Evolutionary conservation across 192 early-diverging fungal species (phyloP), one percentile per base, ranked within the genome.

Genomic region (Backusella circina): DNA sequence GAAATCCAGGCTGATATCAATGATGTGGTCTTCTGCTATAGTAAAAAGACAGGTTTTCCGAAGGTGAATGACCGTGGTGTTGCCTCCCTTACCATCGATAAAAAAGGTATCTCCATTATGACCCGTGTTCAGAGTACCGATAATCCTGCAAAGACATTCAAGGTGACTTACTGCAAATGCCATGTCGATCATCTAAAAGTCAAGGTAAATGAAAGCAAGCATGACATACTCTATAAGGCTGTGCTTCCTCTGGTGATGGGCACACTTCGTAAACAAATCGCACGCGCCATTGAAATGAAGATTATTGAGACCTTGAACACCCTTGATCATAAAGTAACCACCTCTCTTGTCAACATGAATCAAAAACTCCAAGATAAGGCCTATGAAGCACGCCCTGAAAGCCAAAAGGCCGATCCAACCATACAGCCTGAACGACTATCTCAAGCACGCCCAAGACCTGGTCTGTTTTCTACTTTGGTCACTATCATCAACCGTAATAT

Each of bases 11-110:
- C 80, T 31, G 78, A 75, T 12, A 68, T 82, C 16, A 70, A 81
- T 26, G 57, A 80, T 41, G 84, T 85, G 21, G 75, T 82, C 35
- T 85, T 80, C 30, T 80, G 76, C 13, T 73, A 80, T 74, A 80
- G 74, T 64, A 82, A 77, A 68, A 85, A 85, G 41, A 81, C 79
- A 4, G 80, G 84, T 18, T 76, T 76, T 10, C 81, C 82, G 35
- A 76, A 70, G 23, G 65, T 82, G 12, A 39, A 74, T 37, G 84
- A 85, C 30, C 78, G 72, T 18, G 84, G 84, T 44, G 67, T 85
- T 65, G 84, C 84, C 13, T 77, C 67, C 1, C 67, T 76, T 39
- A 3, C 15, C 3, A 54, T 76, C 1, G 61, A 71, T 18, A 72
- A 67, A 7, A 76, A 80, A 2, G 64, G 35, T 16, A 78, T 82